phyloP scores from a whole-genome alignment of 352 stramenopile species.

The Globisporangium nagaii region DNA sequence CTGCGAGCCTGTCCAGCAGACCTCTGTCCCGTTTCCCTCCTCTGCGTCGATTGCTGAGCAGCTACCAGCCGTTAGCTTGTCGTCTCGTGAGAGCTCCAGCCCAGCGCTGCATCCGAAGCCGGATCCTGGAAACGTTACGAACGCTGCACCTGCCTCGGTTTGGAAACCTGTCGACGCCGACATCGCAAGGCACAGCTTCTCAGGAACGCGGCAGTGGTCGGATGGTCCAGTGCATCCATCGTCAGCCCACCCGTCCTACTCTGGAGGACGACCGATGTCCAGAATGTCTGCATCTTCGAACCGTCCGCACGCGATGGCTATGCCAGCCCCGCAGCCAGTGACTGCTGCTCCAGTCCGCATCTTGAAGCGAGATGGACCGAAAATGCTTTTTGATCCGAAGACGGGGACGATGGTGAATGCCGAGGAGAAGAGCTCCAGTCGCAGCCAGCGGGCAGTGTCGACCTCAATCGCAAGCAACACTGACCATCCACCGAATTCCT shows the following conservation, averaged over 20 bases:
- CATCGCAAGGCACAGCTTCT: not conserved
- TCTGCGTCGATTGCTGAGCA: not conserved
- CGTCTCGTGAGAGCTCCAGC: not conserved
- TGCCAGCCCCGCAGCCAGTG: too few species aligned
- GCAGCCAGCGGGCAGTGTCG: not conserved
- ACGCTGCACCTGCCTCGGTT: not conserved
- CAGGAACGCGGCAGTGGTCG: not conserved
- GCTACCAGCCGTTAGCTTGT: not conserved
- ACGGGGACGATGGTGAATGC: constrained; percentile 51
- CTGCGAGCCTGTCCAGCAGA: not conserved
- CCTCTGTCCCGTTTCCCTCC: not conserved
- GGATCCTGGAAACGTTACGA: not conserved
- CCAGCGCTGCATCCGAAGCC: not conserved
- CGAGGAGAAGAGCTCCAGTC: constrained; percentile 11
- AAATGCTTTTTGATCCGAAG: constrained; percentile 74
- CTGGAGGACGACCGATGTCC: not conserved
- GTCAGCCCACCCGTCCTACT: not conserved
- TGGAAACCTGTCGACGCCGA: constrained; percentile 1
- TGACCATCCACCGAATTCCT: not conserved
- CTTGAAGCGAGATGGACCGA: constrained; percentile 42
- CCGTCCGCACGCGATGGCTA: too few species aligned
- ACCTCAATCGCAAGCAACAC: not conserved
- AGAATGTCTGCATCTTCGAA: not conserved
- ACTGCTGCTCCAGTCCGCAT: constrained; percentile 30
- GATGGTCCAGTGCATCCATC: not conserved